Evolutionary conservation across 805 yeast species (phyloP).

Genomic region (Ogataea zsoltii): DNA sequence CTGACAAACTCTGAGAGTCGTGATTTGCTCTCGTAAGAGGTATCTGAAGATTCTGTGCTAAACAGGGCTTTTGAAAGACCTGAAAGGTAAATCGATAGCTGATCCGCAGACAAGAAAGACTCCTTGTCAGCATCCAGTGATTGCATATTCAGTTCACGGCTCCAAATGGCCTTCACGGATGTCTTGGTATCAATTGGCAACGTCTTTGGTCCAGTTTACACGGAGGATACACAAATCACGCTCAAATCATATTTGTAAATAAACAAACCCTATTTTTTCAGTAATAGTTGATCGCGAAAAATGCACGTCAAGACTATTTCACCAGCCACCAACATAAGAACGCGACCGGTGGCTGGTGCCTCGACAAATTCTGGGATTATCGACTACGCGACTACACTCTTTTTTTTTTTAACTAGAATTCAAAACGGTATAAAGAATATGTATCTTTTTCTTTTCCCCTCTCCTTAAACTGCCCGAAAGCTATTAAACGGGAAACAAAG

Average conservation of each 20-base stretch:
- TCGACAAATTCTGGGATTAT: too few species aligned
- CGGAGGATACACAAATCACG: background rate
- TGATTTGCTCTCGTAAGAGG: too few species aligned
- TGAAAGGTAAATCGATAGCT: background rate
- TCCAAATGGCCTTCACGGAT: background rate
- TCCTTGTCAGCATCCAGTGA: background rate
- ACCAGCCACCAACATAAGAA: background rate
- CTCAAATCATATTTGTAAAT: background rate
- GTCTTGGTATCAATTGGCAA: too few species aligned
- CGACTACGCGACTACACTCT: too few species aligned
- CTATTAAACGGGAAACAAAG: background rate
- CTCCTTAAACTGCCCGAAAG: background rate
- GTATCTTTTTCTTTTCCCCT: constrained; percentile 6
- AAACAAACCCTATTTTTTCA: constrained; percentile 1
- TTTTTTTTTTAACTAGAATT: background rate
- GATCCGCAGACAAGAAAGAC: background rate
- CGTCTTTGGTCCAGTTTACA: background rate
- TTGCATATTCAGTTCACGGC: background rate
- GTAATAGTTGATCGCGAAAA: constrained; percentile 1
- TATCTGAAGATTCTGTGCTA: background rate
- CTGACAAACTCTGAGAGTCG: background rate
- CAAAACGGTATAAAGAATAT: constrained; percentile 11
- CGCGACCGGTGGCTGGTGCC: too few species aligned
- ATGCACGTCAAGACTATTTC: constrained; percentile 1
- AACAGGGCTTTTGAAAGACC: background rate